phyloP scores from a whole-genome alignment of 768 basidiomycete species.

The Tylopilus balloui region DNA sequence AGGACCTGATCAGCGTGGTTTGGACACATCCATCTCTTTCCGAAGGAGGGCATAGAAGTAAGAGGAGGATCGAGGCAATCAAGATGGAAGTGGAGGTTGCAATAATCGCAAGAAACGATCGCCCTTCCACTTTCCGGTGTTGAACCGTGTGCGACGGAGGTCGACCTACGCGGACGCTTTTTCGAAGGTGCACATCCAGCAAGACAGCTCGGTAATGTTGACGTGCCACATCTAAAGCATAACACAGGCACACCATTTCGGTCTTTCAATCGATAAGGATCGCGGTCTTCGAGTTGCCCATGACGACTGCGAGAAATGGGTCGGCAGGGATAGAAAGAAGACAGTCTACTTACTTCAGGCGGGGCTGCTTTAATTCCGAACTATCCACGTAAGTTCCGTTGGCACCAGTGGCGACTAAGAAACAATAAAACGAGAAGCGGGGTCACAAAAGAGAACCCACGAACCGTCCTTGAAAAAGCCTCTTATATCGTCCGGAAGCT shows the following conservation, averaged over 20 bases:
- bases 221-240: constrained; percentile 86
- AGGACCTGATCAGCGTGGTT: constrained; percentile 87
- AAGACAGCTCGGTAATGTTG: constrained; percentile 59
- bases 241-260: constrained; percentile 78
- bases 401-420: constrained; percentile 68
- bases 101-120: constrained; percentile 94
- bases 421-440: constrained; percentile 13
- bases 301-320: constrained; percentile 52
- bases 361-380: constrained; percentile 69
- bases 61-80: constrained; percentile 94
- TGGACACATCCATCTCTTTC: constrained; percentile 99
- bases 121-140: constrained; percentile 57
- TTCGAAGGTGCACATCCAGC: constrained; percentile 49
- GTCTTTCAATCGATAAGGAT: constrained; percentile 82
- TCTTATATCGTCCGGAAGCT: constrained; percentile 81
- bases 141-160: constrained; percentile 35
- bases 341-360: constrained; percentile 65
- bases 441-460: constrained; percentile 23
- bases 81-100: constrained; percentile 91
- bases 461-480: constrained; percentile 83
- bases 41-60: constrained; percentile 75
- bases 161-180: constrained; percentile 51
- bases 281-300: constrained; percentile 87
- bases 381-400: constrained; percentile 83
- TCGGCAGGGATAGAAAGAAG: constrained; percentile 1